These are phyloP conservation scores for Hevea brasiliensis DNA, from an alignment of 345 rosid genomes.

Conservation along the genomic window DNA sequence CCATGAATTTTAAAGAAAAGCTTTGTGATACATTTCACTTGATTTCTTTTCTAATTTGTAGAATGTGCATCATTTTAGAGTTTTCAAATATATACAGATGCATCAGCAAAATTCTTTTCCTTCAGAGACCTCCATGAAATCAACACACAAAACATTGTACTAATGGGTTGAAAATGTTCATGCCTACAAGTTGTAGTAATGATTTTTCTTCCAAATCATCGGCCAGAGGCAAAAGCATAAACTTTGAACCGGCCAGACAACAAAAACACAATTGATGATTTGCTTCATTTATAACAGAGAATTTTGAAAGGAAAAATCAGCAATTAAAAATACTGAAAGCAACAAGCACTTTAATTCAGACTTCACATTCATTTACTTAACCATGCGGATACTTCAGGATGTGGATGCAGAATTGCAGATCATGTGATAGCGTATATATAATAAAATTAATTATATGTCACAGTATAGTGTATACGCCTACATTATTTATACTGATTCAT, in stretches of 20 bases:
- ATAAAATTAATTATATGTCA: no score
- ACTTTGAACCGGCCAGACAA: not conserved
- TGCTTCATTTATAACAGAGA: no score
- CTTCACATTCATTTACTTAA: not conserved
- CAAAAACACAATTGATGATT: no score
- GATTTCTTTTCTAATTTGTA: not conserved
- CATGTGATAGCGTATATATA: not conserved
- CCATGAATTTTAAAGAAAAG: not conserved
- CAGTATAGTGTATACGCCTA: not conserved
- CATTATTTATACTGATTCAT: not conserved
- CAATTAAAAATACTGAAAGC: no score
- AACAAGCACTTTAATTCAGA: not conserved
- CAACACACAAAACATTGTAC: no score
- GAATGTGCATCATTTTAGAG: no score
- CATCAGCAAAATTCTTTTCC: not conserved
- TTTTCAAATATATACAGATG: no score
- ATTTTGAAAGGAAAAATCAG: no score
- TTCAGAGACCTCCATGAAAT: not conserved
- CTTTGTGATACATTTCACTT: not conserved
- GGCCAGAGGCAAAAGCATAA: not conserved
- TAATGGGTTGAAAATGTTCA: no score
- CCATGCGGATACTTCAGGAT: not conserved
- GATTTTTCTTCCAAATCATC: not conserved
- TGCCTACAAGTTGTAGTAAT: not conserved
- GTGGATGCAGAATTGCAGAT: slow-evolving; percentile 2